Conservation (phyloP, 495 filamentous ascomycete genomes). For the Tuber calosporum region DNA sequence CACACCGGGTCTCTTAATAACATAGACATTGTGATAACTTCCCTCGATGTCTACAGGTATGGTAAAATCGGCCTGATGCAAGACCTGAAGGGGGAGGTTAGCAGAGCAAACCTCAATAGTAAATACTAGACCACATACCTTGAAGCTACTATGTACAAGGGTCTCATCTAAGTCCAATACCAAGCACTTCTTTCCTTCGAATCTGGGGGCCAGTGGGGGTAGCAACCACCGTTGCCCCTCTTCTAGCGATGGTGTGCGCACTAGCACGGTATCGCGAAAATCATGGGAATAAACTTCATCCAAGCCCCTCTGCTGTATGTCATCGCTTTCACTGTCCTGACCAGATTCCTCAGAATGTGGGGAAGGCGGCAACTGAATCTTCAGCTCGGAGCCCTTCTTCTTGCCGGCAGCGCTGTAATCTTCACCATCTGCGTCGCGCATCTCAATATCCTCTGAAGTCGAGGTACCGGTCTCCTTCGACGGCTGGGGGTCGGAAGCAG, state of each 20-base stretch:
- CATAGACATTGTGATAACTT: constrained; percentile 98
- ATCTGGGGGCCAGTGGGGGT: constrained; percentile 65
- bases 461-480: constrained; percentile 9
- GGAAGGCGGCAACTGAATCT: constrained; percentile 9
- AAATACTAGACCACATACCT: constrained; percentile 53
- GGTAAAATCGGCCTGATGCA: constrained; percentile 97
- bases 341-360: constrained; percentile 22
- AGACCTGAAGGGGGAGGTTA: constrained; percentile 56
- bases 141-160: constrained; percentile 98
- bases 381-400: constrained; percentile 15
- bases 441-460: constrained; percentile 32
- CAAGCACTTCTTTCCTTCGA: constrained; percentile 83
- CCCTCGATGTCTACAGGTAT: constrained; percentile 99
- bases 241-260: constrained; percentile 23
- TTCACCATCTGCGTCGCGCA: constrained; percentile 25
- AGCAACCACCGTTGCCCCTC: constrained; percentile 59
- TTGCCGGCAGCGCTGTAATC: constrained; percentile 18
- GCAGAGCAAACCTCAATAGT: constrained; percentile 20
- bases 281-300: constrained; percentile 8
- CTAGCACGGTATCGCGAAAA: constrained; percentile 9
- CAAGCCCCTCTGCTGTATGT: constrained; percentile 21
- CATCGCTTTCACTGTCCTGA: constrained; percentile 24
- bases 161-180: constrained; percentile 97
- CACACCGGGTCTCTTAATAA: constrained; percentile 95
- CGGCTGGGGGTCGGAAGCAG: constrained; percentile 7